Percentiles rank a stretch among this genome's conserved stretches.
Conservation (phyloP, 306 rosid genomes). For the Alnus rubra region DNA sequence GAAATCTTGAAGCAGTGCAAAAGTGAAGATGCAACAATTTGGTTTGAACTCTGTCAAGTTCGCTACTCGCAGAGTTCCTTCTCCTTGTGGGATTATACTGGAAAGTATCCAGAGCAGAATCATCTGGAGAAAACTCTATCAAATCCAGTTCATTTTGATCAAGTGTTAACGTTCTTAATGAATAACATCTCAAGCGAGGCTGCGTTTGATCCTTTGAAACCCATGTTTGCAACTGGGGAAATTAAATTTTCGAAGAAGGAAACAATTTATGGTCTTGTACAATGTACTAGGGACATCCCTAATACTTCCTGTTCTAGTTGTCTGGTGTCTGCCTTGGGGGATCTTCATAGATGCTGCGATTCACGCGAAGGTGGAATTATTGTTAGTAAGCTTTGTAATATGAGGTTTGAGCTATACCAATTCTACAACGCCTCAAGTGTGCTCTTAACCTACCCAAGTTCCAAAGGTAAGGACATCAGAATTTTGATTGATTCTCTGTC, state of each 20-base stretch:
- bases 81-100: slow-evolving; percentile 31
- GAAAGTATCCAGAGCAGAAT: slow-evolving; percentile 37
- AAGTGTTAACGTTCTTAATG: slow-evolving; percentile 32
- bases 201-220: slow-evolving; percentile 19
- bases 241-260: slow-evolving; percentile 10
- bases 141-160: neutral
- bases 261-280: slow-evolving; percentile 57
- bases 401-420: slow-evolving; percentile 36
- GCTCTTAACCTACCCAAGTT: slow-evolving; percentile 22
- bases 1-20: slow-evolving; percentile 40
- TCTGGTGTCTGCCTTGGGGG: slow-evolving; percentile 39
- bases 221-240: slow-evolving; percentile 53
- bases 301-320: slow-evolving; percentile 29
- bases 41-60: slow-evolving; percentile 65
- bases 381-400: slow-evolving; percentile 44
- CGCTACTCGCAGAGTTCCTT: slow-evolving; percentile 50
- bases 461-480: slow-evolving; percentile 17
- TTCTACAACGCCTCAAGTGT: slow-evolving; percentile 39
- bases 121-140: slow-evolving; percentile 28
- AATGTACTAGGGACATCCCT: slow-evolving; percentile 54
- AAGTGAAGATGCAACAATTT: slow-evolving; percentile 46
- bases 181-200: slow-evolving; percentile 29
- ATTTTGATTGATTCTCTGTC: neutral
- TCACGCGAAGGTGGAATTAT: slow-evolving; percentile 34
- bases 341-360: slow-evolving; percentile 42